Percentiles rank a stretch among this genome's conserved stretches.
Evolutionary conservation across 2,329 filamentous ascomycete genomes (phyloP).

Genomic region (Penicillium sp.): DNA sequence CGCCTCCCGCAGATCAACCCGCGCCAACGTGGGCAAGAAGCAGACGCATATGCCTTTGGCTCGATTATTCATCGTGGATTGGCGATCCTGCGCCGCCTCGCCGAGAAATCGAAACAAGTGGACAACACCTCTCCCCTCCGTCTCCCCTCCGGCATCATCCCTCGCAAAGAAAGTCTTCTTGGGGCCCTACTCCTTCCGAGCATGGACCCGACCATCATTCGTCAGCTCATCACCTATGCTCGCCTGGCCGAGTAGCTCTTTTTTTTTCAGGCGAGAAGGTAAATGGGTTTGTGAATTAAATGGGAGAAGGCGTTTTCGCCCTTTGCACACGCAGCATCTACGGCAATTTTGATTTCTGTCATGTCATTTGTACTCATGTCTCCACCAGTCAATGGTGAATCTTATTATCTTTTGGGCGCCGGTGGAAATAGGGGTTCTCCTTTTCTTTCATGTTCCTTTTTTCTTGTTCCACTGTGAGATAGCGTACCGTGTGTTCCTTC

Average conservation of each 20-base stretch:
- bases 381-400: constrained; percentile 14
- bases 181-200: constrained; percentile 65
- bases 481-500: constrained; percentile 21
- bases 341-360: constrained; percentile 23
- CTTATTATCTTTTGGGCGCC: constrained; percentile 20
- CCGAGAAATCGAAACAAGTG: constrained; percentile 61
- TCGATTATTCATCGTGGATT: constrained; percentile 66
- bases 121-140: constrained; percentile 51
- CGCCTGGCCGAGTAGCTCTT: constrained; percentile 47
- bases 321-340: constrained; percentile 17
- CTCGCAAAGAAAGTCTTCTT: constrained; percentile 65
- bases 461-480: constrained; percentile 23
- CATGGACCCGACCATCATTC: constrained; percentile 61
- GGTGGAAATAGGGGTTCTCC: constrained; percentile 18
- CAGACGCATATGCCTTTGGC: constrained; percentile 43
- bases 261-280: not conserved
- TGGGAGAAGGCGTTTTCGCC: not conserved
- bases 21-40: constrained; percentile 35
- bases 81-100: constrained; percentile 64
- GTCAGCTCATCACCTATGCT: constrained; percentile 65
- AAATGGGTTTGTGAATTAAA: no score
- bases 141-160: constrained; percentile 62
- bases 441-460: constrained; percentile 9
- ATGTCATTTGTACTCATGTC: constrained; percentile 29
- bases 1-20: constrained; percentile 48